Conservation (phyloP, 2,329 filamentous ascomycete genomes). For the Epichloe coenophiala region DNA sequence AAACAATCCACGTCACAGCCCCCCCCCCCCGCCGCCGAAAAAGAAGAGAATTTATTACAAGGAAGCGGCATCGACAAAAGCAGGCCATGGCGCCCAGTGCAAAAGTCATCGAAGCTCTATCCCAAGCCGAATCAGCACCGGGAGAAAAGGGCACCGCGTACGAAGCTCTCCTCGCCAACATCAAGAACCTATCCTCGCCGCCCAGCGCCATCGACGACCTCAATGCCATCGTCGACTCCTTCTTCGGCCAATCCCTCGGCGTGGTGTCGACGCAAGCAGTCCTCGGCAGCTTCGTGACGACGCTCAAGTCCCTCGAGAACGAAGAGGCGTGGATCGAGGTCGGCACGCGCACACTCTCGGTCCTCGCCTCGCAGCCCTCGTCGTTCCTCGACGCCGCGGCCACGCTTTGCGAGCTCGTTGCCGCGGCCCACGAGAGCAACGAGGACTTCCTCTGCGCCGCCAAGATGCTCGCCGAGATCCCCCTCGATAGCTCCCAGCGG, state of each 20-base stretch:
- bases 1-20: too few species aligned
- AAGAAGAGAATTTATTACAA: too few species aligned
- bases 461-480: slow-evolving; percentile 65
- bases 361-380: slow-evolving; percentile 47
- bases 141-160: slow-evolving; percentile 32
- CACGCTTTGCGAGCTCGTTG: slow-evolving; percentile 64
- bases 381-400: slow-evolving; percentile 77
- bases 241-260: slow-evolving; percentile 56
- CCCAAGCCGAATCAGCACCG: slow-evolving; percentile 22
- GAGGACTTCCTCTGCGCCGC: slow-evolving; percentile 75
- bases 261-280: slow-evolving; percentile 64
- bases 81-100: slow-evolving; percentile 23
- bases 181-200: slow-evolving; percentile 28
- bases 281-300: slow-evolving; percentile 50
- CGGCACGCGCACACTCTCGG: slow-evolving; percentile 56
- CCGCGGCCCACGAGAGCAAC: slow-evolving; percentile 67
- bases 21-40: too few species aligned
- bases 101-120: slow-evolving; percentile 30
- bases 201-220: slow-evolving; percentile 39
- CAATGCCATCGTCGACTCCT: slow-evolving; percentile 50
- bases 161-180: slow-evolving; percentile 30
- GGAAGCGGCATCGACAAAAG: background rate
- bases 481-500: slow-evolving; percentile 74
- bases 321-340: slow-evolving; percentile 60
- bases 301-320: slow-evolving; percentile 47